Evolutionary conservation across 768 basidiomycete species (phyloP).

Genomic region (Hypsizygus marmoreus): DNA sequence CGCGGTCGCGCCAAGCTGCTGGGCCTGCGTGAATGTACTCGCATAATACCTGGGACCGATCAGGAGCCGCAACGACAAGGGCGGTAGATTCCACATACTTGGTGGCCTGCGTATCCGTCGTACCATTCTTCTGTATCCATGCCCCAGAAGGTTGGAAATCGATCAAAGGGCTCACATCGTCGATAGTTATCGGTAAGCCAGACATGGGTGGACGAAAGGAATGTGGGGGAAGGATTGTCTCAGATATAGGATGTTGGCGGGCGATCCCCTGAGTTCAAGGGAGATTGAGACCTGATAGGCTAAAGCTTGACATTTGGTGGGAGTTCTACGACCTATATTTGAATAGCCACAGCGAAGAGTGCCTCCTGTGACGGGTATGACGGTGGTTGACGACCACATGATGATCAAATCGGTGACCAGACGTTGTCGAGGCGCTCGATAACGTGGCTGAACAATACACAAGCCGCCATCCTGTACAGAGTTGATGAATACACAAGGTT

Average conservation of each 20-base stretch:
- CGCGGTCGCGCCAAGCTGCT: conserved; percentile 26
- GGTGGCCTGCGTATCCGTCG: conserved; percentile 12
- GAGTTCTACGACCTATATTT: neutral
- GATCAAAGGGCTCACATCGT: conserved; percentile 29
- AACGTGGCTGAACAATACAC: neutral
- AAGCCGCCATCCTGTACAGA: too few relatives aligned
- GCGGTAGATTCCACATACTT: conserved; percentile 5
- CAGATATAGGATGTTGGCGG: neutral
- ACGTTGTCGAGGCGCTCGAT: neutral
- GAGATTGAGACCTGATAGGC: too few relatives aligned
- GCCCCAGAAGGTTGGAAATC: conserved; percentile 19
- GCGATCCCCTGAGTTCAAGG: too few relatives aligned
- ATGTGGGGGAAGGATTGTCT: neutral
- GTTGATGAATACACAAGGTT: too few relatives aligned
- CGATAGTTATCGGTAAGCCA: conserved; percentile 22
- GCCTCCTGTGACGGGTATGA: neutral
- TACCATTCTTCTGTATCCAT: conserved; percentile 20
- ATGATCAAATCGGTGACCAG: conserved; percentile 5
- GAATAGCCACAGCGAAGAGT: neutral
- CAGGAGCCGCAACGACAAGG: neutral
- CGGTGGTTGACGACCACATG: conserved; percentile 7
- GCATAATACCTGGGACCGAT: conserved; percentile 33
- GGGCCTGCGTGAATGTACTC: conserved; percentile 35
- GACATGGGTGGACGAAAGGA: conserved; percentile 14
- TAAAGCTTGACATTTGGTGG: neutral